Conservation (phyloP, 768 basidiomycete genomes). For the Hebeloma cylindrosporum region DNA sequence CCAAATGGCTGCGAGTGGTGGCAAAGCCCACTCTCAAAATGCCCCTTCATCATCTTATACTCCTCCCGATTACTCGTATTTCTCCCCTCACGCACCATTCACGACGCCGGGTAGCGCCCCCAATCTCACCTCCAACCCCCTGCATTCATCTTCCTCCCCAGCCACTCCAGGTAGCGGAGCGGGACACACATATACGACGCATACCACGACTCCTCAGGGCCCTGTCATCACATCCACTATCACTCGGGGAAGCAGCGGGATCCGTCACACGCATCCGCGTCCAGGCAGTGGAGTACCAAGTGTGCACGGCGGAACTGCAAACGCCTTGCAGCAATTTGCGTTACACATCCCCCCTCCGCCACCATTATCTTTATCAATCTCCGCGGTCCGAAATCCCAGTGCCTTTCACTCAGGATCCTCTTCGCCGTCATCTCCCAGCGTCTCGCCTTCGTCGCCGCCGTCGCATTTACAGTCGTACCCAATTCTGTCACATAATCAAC, state of each 20-base stretch:
- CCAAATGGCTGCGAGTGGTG: no score
- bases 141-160: conserved; percentile 12
- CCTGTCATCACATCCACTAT: conserved; percentile 23
- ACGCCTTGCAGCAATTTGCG: conserved; percentile 29
- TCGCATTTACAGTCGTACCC: no score
- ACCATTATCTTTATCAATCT: conserved; percentile 21
- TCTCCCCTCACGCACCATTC: conserved; percentile 18
- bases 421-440: conserved; percentile 17
- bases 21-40: no score
- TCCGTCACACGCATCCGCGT: not conserved
- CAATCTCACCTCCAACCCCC: conserved; percentile 7
- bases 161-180: not conserved
- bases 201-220: conserved; percentile 18
- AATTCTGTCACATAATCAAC: no score
- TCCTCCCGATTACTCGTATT: conserved; percentile 16
- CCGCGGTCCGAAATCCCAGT: conserved; percentile 19
- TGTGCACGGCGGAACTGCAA: no score
- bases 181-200: conserved; percentile 8
- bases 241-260: conserved; percentile 3
- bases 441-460: conserved; percentile 11
- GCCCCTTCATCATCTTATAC: conserved; percentile 10
- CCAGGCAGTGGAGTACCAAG: conserved; percentile 7
- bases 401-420: not conserved
- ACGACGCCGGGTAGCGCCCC: conserved; percentile 14
- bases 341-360: conserved; percentile 30